A percentile compares a stretch with the other conserved stretches of the same genome.
phyloP scores from a whole-genome alignment of 2,329 filamentous ascomycete species.

The Ophiosphaerella korrae region DNA sequence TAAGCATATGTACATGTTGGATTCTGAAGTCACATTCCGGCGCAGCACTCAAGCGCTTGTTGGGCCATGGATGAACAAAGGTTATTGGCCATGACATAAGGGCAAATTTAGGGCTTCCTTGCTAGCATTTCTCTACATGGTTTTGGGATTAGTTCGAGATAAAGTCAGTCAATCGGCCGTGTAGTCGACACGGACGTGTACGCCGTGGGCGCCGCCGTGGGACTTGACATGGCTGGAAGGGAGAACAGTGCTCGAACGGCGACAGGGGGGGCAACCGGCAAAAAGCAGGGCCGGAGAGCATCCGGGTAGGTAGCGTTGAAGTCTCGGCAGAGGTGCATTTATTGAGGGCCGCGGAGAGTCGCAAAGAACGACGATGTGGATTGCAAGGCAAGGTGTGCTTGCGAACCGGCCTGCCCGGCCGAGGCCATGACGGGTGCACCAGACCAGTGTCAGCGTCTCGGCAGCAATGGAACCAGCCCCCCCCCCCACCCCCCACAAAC shows the following conservation, averaged over 20 bases:
- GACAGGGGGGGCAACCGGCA: conserved; percentile 15
- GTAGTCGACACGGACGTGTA: conserved; percentile 19
- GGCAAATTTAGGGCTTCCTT: not conserved
- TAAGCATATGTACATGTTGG: not conserved
- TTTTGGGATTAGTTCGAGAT: conserved; percentile 14
- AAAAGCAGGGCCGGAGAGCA: conserved; percentile 9
- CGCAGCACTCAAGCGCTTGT: not conserved
- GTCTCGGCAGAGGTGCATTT: conserved; percentile 10
- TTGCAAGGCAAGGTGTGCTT: conserved; percentile 16
- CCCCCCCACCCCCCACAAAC: conserved; percentile 16
- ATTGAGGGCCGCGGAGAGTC: conserved; percentile 13
- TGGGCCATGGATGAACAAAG: not conserved
- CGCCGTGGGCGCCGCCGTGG: conserved; percentile 31
- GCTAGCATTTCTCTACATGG: conserved; percentile 3
- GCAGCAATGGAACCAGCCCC: conserved; percentile 12
- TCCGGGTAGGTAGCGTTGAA: not conserved
- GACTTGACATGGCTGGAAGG: conserved; percentile 18
- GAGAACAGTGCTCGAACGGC: conserved; percentile 6
- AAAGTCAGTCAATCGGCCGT: conserved; percentile 20
- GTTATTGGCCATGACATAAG: not conserved
- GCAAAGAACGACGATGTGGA: conserved; percentile 10
- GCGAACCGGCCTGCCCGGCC: conserved; percentile 18
- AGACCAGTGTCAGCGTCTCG: conserved; percentile 16
- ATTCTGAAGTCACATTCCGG: not conserved
- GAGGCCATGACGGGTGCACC: conserved; percentile 23